These are phyloP conservation scores for Fistulinella staudtii DNA, from an alignment of 1,284 basidiomycete genomes.

Conservation along the genomic window DNA sequence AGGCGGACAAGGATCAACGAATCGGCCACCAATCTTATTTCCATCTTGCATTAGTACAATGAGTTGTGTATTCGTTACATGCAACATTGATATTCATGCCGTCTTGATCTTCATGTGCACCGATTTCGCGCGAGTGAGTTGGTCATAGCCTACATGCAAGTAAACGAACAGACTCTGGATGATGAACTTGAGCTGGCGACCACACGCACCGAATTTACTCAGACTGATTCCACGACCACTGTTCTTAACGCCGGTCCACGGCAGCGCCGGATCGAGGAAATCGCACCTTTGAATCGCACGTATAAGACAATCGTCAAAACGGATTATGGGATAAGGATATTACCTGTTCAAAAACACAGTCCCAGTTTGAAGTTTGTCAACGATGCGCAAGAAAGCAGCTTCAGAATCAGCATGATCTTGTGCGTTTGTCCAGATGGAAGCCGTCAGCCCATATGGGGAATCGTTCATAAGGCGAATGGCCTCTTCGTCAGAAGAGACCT, in stretches of 20 bases:
- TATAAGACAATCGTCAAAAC: not conserved
- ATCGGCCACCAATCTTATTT: not conserved
- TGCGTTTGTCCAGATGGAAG: conserved; percentile 88
- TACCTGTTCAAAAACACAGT: conserved; percentile 90
- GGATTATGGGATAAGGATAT: not conserved
- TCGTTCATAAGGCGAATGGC: conserved; percentile 92
- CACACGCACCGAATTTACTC: conserved; percentile 75
- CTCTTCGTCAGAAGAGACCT: conserved; percentile 81
- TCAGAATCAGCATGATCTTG: conserved; percentile 56
- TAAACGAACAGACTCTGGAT: not conserved
- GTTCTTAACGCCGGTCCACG: conserved; percentile 94
- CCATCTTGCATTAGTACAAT: not conserved
- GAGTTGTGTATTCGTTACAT: not conserved
- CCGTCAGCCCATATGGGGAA: conserved; percentile 91
- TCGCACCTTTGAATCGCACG: conserved; percentile 55
- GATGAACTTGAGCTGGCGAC: no score
- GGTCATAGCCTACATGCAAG: conserved; percentile 59
- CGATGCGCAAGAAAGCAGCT: conserved; percentile 65
- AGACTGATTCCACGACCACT: conserved; percentile 88
- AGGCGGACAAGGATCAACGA: not conserved
- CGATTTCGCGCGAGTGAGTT: conserved; percentile 71
- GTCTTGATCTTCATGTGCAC: conserved; percentile 76
- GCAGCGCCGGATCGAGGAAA: conserved; percentile 84
- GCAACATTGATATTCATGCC: conserved; percentile 7
- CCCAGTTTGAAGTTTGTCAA: conserved; percentile 77